These are phyloP conservation scores for Calonectria ilicicola DNA, from an alignment of 2,329 filamentous ascomycete species.

Conservation along the genomic window DNA sequence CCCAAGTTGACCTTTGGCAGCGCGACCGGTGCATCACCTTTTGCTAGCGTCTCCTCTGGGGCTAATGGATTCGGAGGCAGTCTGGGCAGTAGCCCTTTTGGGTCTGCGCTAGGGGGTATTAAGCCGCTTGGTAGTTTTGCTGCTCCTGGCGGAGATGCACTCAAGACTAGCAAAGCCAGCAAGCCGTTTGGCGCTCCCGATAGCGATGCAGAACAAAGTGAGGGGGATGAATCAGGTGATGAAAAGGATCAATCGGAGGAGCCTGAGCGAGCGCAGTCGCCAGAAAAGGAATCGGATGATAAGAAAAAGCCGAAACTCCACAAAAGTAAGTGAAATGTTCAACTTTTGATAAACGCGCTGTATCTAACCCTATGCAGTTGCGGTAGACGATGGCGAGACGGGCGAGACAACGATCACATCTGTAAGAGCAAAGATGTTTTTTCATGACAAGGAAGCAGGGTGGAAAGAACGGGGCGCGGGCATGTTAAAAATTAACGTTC, in stretches of 20 bases:
- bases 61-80: slow-evolving; percentile 62
- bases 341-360: background rate
- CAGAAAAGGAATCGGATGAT: slow-evolving; percentile 69
- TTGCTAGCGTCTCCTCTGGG: slow-evolving; percentile 56
- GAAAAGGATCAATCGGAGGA: slow-evolving; percentile 59
- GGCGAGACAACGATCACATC: slow-evolving; percentile 81
- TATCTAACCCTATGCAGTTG: slow-evolving; percentile 60
- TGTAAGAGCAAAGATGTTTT: slow-evolving; percentile 86
- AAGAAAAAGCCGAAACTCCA: slow-evolving; percentile 76
- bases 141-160: slow-evolving; percentile 63
- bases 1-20: slow-evolving; percentile 65
- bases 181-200: slow-evolving; percentile 84
- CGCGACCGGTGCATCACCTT: slow-evolving; percentile 57
- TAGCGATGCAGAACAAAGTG: slow-evolving; percentile 69
- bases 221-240: slow-evolving; percentile 52
- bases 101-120: slow-evolving; percentile 51
- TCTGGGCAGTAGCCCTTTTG: slow-evolving; percentile 54
- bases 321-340: slow-evolving; percentile 67
- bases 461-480: slow-evolving; percentile 94
- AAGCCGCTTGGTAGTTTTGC: slow-evolving; percentile 76
- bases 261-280: slow-evolving; percentile 57
- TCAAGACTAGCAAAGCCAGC: slow-evolving; percentile 70
- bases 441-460: slow-evolving; percentile 76
- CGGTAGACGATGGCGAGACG: slow-evolving; percentile 87
- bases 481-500: slow-evolving; percentile 86